Evolutionary conservation across 2,329 filamentous ascomycete genomes (phyloP), one percentile per base, ranked within the genome.

Genomic region (Aspergillus ochraceoroseus): DNA sequence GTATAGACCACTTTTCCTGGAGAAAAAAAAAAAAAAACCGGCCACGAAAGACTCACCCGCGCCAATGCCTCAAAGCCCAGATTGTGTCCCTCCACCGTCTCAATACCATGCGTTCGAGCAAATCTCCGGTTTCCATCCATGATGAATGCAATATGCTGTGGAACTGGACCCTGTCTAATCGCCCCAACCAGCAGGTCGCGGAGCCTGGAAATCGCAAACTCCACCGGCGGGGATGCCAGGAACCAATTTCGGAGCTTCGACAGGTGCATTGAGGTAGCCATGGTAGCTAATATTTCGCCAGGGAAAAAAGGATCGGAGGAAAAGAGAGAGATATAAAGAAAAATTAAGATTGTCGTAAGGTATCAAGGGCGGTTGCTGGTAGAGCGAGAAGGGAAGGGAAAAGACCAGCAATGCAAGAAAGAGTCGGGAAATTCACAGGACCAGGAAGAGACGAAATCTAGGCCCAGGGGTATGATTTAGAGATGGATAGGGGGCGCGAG

Each of bases 91-190:
- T 98, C 90, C 22, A 96, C 82, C 0, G 89, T 95, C 71, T 98
- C 92, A 62, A 98, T 95, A 50, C 90, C 82, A 68, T 92, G 87
- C 48, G 76, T 85, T 47, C 86, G 78, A 9, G 92, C 92, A 70
- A 94, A 98, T 31, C 92, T 83, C 57, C 92, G 75, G 68, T 98
- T 98, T 41, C 92, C 92, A 63, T 98, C 92, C 92, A 98, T 98
- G 55, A 95, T 90, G 61, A 98, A 98, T n/a, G 92, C 92, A 46
- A 98, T 80, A 78, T 98, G 92, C 58, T 87, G 82, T 7, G 92
- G 92, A 40, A 98, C 83, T 2, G 88, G 87, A 0, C 92, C 92
- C 66, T 95, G 90, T 59, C 83, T 83, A 38, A 96, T 70, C 34
- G 89, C 85, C 39, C 87, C 87, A 54, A 98, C 92, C 48, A 96